phyloP scores from a whole-genome alignment of 176 grass and related monocot species.

The Ananas comosus region DNA sequence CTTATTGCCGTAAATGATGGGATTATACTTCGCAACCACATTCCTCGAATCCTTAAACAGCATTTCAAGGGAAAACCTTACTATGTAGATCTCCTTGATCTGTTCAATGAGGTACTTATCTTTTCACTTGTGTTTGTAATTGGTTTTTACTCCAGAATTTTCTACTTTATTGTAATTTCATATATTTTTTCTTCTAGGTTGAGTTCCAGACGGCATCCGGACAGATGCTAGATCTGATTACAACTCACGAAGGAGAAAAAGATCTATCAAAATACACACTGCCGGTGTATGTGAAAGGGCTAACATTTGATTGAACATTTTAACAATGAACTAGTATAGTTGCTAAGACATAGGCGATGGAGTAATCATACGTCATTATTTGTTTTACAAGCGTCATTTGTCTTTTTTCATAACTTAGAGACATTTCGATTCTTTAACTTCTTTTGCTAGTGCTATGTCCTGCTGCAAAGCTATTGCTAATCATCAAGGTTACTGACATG shows the following conservation, averaged over 20 bases:
- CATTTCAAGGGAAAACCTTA: conserved; percentile 85
- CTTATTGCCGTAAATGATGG: conserved; percentile 97
- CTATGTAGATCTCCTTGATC: conserved; percentile 89
- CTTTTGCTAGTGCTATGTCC: not conserved
- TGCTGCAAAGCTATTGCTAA: conserved; percentile 14
- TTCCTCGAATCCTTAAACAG: conserved; percentile 74
- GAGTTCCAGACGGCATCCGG: conserved; percentile 99
- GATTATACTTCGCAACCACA: conserved; percentile 88
- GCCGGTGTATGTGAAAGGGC: conserved; percentile 49
- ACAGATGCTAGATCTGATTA: conserved; percentile 91
- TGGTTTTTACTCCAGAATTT: not conserved
- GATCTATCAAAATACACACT: conserved; percentile 81
- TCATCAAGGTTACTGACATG: conserved; percentile 21
- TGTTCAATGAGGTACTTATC: conserved; percentile 87
- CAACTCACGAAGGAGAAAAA: conserved; percentile 93
- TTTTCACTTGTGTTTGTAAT: conserved; percentile 5
- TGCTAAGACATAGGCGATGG: not conserved
- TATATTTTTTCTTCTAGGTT: conserved; percentile 48
- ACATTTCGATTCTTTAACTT: not conserved
- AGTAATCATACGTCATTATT: not conserved
- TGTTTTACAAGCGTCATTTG: conserved; percentile 1
- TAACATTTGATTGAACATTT: not conserved
- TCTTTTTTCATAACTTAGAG: not conserved
- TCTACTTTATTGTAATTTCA: conserved; percentile 3
- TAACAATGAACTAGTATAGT: not conserved